Base-by-base conservation (phyloP, 768 basidiomycete genomes). In the Rubroboletus satanas region DNA sequence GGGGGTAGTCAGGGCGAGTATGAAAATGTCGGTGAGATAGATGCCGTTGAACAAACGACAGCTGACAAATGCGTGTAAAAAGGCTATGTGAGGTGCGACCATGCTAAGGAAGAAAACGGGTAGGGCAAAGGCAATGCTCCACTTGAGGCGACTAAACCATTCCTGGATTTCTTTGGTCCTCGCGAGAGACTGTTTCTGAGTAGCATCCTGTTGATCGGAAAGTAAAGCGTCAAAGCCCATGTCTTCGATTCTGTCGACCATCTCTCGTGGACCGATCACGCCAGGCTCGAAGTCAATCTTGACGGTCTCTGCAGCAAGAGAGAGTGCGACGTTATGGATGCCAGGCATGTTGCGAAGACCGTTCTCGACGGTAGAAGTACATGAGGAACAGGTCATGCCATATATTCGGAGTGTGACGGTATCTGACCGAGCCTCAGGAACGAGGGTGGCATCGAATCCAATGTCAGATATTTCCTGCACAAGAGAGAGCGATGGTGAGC, bases 101-200 rank as follows among this genome's bases (percentile, higher is more conserved):
- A 98, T 98, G 56, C 81, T 79, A 51, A 98, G 74, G 69, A 97
- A 83, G 74, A 98, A 98, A 38, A 95, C 93, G n/a, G 97, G 97
- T 0, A 95, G 58, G 48, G 93, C 93, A 66, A 99, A 96, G 9
- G 74, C 63, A 29, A 87, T 59, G 67, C 86, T 83, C 78, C 84
- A 85, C 35, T 83, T 67, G 74, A 98, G 86, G 23, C 93, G 85
- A 18, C 72, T 71, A 42, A 83, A 77, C 97, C 97, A 99, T 66
- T 95, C 88, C 59, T 88, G 79, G 39, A 98, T 87, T 71, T 98
- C 97, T 71, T 92, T 93, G 31, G 88, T 87, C 10, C 91, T 85
- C 4, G 87, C 87, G 51, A 97, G 85, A 1, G 92, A 93, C 50
- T 84, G 84, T 10, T 92, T 75, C 69, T 97, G 93, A 7, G 93